Evolutionary conservation across 306 rosid genomes (phyloP).

Genomic region (Quercus berberidifolia): DNA sequence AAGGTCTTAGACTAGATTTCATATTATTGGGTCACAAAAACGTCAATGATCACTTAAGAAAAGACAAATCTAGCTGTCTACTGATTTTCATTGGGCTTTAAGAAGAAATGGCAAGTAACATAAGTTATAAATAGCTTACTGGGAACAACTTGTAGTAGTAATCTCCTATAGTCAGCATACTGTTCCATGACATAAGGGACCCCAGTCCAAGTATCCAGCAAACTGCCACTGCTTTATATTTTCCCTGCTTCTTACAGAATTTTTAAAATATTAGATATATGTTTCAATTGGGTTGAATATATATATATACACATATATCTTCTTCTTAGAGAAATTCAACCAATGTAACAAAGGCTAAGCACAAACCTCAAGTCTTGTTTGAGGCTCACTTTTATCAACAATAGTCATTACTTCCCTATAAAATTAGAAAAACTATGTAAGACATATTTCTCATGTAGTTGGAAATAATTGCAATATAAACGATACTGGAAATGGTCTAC

Average conservation of each 20-base stretch:
- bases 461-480: no score
- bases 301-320: no score
- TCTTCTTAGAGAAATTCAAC: not conserved
- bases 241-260: slow-evolving; percentile 40
- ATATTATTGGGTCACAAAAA: no score
- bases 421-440: no score
- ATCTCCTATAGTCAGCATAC: slow-evolving; percentile 69
- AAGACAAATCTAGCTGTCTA: no score
- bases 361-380: slow-evolving; percentile 41
- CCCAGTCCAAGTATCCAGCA: slow-evolving; percentile 86
- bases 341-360: not conserved
- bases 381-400: slow-evolving; percentile 23
- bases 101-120: not conserved
- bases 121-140: slow-evolving; percentile 25
- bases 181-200: slow-evolving; percentile 75
- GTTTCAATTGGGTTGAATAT: no score
- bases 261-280: no score
- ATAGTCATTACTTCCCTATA: slow-evolving; percentile 25
- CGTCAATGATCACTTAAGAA: no score
- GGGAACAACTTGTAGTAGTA: slow-evolving; percentile 79
- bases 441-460: no score
- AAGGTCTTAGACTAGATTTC: no score
- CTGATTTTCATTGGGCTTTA: no score
- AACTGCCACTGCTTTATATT: slow-evolving; percentile 47
- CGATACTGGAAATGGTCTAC: no score